These are phyloP conservation scores for Acanthochlamys bracteata DNA, from an alignment of 106 monocot species.

Conservation along the genomic window DNA sequence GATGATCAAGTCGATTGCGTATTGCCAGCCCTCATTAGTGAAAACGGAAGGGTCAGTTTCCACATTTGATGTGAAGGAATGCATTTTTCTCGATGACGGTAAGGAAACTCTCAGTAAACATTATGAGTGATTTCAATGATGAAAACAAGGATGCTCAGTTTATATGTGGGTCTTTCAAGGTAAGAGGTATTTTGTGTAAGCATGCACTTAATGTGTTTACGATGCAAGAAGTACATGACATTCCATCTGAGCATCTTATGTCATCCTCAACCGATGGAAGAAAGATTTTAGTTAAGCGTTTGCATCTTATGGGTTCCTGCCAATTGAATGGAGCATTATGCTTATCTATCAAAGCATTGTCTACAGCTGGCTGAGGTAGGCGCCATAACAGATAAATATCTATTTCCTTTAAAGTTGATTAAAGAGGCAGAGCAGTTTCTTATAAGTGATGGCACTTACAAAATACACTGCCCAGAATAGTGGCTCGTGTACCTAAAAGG, in stretches of 20 bases:
- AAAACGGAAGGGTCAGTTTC: conserved; percentile 27
- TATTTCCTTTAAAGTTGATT: conserved; percentile 50
- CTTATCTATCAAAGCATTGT: conserved; percentile 53
- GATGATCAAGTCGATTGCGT: conserved; percentile 61
- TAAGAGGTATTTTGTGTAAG: conserved; percentile 47
- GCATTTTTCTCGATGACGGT: conserved; percentile 51
- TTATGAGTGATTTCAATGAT: conserved; percentile 31
- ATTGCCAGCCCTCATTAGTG: conserved; percentile 46
- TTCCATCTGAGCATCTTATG: conserved; percentile 43
- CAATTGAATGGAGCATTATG: conserved; percentile 45
- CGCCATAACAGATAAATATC: conserved; percentile 45
- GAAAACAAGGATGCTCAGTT: conserved; percentile 32
- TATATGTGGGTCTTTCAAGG: conserved; percentile 55
- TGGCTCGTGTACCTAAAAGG: conserved; percentile 38
- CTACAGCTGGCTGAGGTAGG: conserved; percentile 49
- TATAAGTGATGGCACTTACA: conserved; percentile 40
- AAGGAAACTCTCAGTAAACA: conserved; percentile 42
- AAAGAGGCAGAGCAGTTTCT: conserved; percentile 48
- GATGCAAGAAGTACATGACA: conserved; percentile 45
- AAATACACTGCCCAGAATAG: conserved; percentile 55
- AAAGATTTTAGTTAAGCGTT: conserved; percentile 54
- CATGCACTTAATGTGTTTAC: conserved; percentile 53
- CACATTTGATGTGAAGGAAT: conserved; percentile 56
- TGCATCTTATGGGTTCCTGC: conserved; percentile 38
- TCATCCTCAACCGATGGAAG: conserved; percentile 53